Evolutionary conservation across 495 filamentous ascomycete species (phyloP).

Genomic region (Trichoderma parareesei): DNA sequence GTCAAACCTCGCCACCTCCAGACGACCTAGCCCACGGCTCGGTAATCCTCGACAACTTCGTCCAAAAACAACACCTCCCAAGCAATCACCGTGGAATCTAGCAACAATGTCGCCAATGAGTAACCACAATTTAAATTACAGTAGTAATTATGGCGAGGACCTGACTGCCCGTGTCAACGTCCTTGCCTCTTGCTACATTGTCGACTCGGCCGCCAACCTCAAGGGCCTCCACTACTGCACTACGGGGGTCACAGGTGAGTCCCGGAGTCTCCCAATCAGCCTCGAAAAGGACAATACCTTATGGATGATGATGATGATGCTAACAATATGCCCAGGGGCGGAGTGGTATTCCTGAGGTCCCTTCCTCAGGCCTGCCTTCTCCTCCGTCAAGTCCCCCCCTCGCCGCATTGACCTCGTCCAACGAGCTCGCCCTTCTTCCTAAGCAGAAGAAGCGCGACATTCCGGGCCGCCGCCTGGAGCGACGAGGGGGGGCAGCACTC

Average conservation of each 20-base stretch:
- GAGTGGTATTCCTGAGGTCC: conserved; percentile 98
- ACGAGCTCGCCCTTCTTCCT: conserved; percentile 50
- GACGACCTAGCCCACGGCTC: conserved; percentile 3
- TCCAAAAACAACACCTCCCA: neutral
- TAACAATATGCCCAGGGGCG: conserved; percentile 49
- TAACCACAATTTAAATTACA: conserved; percentile 61
- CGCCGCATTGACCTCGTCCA: conserved; percentile 52
- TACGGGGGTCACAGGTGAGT: conserved; percentile 35
- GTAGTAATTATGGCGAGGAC: conserved; percentile 57
- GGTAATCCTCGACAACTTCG: neutral
- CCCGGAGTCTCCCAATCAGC: no score
- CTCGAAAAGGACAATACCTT: no score
- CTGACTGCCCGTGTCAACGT: conserved; percentile 54
- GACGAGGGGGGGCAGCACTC: conserved; percentile 83
- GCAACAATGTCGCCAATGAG: conserved; percentile 51
- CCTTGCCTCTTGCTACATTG: conserved; percentile 78
- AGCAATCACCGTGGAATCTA: conserved; percentile 4
- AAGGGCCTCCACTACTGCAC: conserved; percentile 91
- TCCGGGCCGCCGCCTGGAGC: conserved; percentile 31
- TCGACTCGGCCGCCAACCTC: conserved; percentile 44
- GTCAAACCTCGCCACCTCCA: neutral
- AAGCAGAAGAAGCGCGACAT: conserved; percentile 33
- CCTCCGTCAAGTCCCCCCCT: conserved; percentile 77
- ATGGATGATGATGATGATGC: neutral
- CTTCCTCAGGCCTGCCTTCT: conserved; percentile 65